Base-by-base conservation (phyloP, 495 filamentous ascomycete genomes). In the Astrocystis sublimbata region DNA sequence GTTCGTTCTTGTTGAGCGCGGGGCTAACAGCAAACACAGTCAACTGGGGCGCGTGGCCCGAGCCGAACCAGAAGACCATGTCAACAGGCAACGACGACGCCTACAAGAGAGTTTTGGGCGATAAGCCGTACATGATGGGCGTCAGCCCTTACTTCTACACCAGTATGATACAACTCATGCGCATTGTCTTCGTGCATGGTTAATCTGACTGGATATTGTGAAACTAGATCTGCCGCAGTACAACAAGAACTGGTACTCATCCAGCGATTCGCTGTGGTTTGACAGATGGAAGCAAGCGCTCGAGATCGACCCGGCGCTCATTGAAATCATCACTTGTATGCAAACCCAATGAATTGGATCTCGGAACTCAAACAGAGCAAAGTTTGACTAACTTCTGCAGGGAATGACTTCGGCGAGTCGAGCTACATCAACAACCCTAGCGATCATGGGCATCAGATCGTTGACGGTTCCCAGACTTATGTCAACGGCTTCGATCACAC, bases 371-470 rank as follows among this genome's bases (percentile, higher is more conserved):
- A 41, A 21, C 4, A 54, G n/a, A 19, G 15, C 19, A 3, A 1
- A 24, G 1, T 43, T 9, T 55, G 42, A 69, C 63, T 59, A 50
- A 71, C 57, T 0, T 15, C 79, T 21, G 76, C 73, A 71, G 91
- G 89, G 89, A 92, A 92, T 60, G 89, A 92, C 71, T 92, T 83
- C 58, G 89, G 88, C 45, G 89, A 92, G 71, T 84, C 85, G 7
- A 88, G 89, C 75, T 91, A 92, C 64, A 87, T 92, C 61, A 86
- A 85, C 33, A 83, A 83, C 4, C 77, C 86, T 35, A 70, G 79
- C n/a, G n/a, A n/a, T n/a, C n/a, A n/a, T 33, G 58, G 73, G 0
- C 66, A 72, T 6, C 80, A 83, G 7, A 79, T 86, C 4, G 80
- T 85, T 0, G 60, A 71, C 7, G 83, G 80, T 0, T 81, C 81